phyloP scores from a whole-genome alignment of 176 grass and related monocot species.

The Ensete ventricosum region DNA sequence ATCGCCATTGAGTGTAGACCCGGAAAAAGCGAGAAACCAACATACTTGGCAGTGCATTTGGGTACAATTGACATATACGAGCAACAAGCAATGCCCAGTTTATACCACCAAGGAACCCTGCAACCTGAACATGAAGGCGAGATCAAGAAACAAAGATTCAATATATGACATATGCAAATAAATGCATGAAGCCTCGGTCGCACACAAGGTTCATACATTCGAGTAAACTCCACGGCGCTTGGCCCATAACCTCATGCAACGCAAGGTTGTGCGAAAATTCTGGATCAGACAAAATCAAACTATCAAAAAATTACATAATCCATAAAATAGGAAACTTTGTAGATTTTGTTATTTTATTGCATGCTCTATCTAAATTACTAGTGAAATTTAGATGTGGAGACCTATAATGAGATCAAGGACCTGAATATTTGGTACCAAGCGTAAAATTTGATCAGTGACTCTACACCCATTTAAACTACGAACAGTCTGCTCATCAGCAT shows the following conservation, averaged over 20 bases:
- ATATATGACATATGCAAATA: constrained; percentile 1
- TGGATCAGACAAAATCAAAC: constrained; percentile 35
- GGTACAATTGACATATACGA: constrained; percentile 91
- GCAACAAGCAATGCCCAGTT: constrained; percentile 93
- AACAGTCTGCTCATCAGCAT: constrained; percentile 88
- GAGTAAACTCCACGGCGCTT: constrained; percentile 84
- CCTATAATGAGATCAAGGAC: constrained; percentile 23
- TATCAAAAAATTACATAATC: background rate
- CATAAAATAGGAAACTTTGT: background rate
- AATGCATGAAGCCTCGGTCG: background rate
- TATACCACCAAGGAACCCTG: constrained; percentile 96
- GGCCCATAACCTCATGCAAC: constrained; percentile 89
- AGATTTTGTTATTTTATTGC: too few species aligned
- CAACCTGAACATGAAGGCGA: constrained; percentile 45
- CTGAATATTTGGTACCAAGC: constrained; percentile 70
- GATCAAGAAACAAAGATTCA: background rate
- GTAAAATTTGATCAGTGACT: constrained; percentile 86
- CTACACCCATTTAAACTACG: constrained; percentile 88
- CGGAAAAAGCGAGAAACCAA: constrained; percentile 86
- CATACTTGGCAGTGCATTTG: constrained; percentile 81
- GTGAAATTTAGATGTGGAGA: background rate
- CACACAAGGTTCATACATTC: constrained; percentile 48
- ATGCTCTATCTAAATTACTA: too few species aligned
- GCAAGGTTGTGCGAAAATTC: constrained; percentile 82
- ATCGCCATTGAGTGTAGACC: constrained; percentile 84